Evolutionary conservation across 192 early-diverging fungal genomes (phyloP).

Genomic region (Allomyces macrogynus): DNA sequence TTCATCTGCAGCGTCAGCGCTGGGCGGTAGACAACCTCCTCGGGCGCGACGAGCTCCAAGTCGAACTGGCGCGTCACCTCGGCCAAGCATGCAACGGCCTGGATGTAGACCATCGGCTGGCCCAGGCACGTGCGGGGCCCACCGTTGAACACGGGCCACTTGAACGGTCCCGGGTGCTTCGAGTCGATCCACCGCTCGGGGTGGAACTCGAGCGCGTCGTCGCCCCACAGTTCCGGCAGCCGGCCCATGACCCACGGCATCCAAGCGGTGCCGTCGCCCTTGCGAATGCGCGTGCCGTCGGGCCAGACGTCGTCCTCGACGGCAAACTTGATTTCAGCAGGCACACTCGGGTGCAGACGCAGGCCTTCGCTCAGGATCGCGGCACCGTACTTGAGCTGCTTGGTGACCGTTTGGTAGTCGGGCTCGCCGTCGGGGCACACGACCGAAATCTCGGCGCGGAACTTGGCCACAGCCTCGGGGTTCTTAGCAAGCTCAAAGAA

Average conservation of each 20-base stretch:
- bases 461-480: slow-evolving; percentile 12
- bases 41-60: background rate
- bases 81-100: background rate
- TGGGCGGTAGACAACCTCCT: background rate
- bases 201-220: slow-evolving; percentile 34
- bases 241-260: slow-evolving; percentile 29
- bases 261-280: slow-evolving; percentile 27
- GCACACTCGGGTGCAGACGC: slow-evolving; percentile 46
- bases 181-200: slow-evolving; percentile 44
- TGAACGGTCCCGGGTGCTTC: slow-evolving; percentile 13
- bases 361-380: slow-evolving; percentile 38
- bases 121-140: slow-evolving; percentile 18
- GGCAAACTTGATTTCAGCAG: slow-evolving; percentile 28
- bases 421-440: background rate
- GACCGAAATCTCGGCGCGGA: slow-evolving; percentile 13
- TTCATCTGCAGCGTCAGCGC: background rate
- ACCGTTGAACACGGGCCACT: slow-evolving; percentile 34
- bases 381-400: slow-evolving; percentile 25
- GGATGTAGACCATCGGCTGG: background rate
- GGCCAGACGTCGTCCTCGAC: slow-evolving; percentile 35
- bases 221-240: slow-evolving; percentile 33
- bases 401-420: slow-evolving; percentile 11
- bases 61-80: background rate
- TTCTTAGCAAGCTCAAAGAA: slow-evolving; percentile 19
- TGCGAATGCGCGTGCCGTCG: slow-evolving; percentile 27